phyloP scores from a whole-genome alignment of 2,329 filamentous ascomycete species.

The Diaporthe vexans region DNA sequence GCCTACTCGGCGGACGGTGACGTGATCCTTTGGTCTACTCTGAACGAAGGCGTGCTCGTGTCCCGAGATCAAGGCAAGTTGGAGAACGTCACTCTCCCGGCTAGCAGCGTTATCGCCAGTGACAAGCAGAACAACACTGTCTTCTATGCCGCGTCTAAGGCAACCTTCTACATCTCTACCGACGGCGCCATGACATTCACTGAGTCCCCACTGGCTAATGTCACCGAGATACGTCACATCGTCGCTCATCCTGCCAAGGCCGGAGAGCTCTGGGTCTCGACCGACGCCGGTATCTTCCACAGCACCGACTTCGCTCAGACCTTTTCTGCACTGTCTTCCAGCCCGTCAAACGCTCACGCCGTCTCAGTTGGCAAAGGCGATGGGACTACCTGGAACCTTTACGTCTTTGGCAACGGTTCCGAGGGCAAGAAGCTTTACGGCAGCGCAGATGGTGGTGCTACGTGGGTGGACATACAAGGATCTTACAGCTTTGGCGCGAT shows the following conservation, averaged over 20 bases:
- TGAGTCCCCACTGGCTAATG: constrained; percentile 53
- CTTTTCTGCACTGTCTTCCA: constrained; percentile 57
- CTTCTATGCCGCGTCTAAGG: constrained; percentile 65
- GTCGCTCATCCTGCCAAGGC: constrained; percentile 68
- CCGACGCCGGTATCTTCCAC: constrained; percentile 66
- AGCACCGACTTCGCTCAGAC: constrained; percentile 64
- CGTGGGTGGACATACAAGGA: constrained; percentile 64
- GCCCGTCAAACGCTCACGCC: constrained; percentile 57
- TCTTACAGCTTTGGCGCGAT: constrained; percentile 60
- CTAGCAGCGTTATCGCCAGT: constrained; percentile 63
- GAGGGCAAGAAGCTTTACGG: constrained; percentile 61
- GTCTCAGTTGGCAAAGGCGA: constrained; percentile 60
- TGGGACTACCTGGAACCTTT: constrained; percentile 59
- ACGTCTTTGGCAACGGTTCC: constrained; percentile 60
- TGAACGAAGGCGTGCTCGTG: constrained; percentile 56
- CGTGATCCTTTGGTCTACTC: constrained; percentile 62
- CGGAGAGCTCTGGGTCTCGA: constrained; percentile 73
- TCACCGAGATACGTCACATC: constrained; percentile 66
- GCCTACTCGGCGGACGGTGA: constrained; percentile 66
- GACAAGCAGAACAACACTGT: constrained; percentile 66
- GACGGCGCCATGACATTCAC: constrained; percentile 63
- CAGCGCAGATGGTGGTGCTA: constrained; percentile 57
- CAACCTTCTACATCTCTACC: constrained; percentile 66
- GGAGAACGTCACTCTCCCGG: constrained; percentile 59
- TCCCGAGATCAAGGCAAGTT: constrained; percentile 59